Percentiles rank a stretch among this genome's conserved stretches.
Evolutionary conservation across 805 yeast genomes (phyloP).

Genomic region (Candida andamanensis): DNA sequence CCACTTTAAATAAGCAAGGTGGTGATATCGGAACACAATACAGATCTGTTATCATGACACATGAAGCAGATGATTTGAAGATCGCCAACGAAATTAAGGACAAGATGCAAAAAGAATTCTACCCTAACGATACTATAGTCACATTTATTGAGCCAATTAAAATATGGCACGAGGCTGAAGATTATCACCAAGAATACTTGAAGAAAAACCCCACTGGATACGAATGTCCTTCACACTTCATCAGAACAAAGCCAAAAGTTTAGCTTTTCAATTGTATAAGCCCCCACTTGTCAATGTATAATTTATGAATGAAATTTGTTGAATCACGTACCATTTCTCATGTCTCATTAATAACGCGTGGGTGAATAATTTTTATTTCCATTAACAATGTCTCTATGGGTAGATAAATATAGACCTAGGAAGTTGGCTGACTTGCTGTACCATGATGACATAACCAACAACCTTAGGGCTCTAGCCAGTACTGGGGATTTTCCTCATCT

Average conservation of each 20-base stretch:
- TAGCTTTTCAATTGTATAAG: neutral
- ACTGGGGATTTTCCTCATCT: conserved; percentile 92
- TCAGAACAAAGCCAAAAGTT: conserved; percentile 57
- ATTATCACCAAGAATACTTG: conserved; percentile 83
- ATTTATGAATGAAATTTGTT: too few relatives aligned
- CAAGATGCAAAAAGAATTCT: conserved; percentile 68
- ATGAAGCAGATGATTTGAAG: conserved; percentile 44
- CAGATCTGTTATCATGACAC: conserved; percentile 75
- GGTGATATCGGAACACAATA: conserved; percentile 88
- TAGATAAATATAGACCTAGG: conserved; percentile 86
- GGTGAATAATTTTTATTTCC: neutral
- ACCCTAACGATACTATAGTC: conserved; percentile 59
- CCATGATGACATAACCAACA: conserved; percentile 59
- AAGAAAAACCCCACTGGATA: conserved; percentile 80
- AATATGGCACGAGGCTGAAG: conserved; percentile 90
- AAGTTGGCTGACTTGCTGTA: conserved; percentile 58
- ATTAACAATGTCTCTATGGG: conserved; percentile 83
- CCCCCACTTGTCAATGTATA: too few relatives aligned
- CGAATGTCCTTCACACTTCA: conserved; percentile 83
- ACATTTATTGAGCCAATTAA: conserved; percentile 66
- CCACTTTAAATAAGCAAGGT: conserved; percentile 78
- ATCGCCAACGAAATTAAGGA: conserved; percentile 44
- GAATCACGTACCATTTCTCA: too few relatives aligned
- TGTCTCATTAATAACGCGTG: neutral
- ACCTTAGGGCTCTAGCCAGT: conserved; percentile 53